These are phyloP conservation scores for Eutrema heterophyllum DNA, from an alignment of 345 rosid genomes.

Conservation along the genomic window DNA sequence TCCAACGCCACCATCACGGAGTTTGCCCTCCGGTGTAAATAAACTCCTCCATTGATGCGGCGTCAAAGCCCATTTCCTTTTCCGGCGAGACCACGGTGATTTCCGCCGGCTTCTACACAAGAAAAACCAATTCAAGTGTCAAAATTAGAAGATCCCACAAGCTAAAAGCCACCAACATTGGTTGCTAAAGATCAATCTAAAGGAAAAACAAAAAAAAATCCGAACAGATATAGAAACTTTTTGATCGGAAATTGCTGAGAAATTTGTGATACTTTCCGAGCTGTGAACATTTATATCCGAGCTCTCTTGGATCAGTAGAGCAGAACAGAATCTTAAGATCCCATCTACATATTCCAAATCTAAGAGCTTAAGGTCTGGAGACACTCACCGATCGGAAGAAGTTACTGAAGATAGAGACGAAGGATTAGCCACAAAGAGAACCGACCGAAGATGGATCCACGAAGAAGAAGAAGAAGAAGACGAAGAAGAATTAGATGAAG, in stretches of 20 bases:
- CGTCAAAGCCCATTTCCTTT: conserved; percentile 65
- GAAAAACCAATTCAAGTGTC: background rate
- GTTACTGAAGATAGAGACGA: conserved; percentile 87
- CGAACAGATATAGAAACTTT: conserved; percentile 3
- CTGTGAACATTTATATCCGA: background rate
- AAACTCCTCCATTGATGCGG: conserved; percentile 82
- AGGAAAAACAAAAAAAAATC: background rate
- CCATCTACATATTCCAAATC: conserved; percentile 11
- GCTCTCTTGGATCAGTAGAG: background rate
- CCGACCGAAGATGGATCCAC: conserved; percentile 91
- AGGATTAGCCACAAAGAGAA: conserved; percentile 71
- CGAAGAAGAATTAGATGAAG: conserved; percentile 21
- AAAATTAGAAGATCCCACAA: background rate
- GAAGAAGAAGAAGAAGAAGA: conserved; percentile 37
- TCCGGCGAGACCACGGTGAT: conserved; percentile 97
- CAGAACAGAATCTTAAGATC: conserved; percentile 18
- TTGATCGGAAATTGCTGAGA: background rate
- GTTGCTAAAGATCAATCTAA: background rate
- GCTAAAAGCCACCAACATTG: background rate
- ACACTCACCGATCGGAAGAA: conserved; percentile 79
- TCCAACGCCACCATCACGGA: conserved; percentile 74
- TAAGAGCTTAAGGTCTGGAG: background rate
- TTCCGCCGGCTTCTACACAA: conserved; percentile 59
- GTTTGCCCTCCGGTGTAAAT: conserved; percentile 76
- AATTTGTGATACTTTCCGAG: background rate